Conservation (phyloP, 192 early-diverging fungal species). For the Jimgerdemannia flammicorona region DNA sequence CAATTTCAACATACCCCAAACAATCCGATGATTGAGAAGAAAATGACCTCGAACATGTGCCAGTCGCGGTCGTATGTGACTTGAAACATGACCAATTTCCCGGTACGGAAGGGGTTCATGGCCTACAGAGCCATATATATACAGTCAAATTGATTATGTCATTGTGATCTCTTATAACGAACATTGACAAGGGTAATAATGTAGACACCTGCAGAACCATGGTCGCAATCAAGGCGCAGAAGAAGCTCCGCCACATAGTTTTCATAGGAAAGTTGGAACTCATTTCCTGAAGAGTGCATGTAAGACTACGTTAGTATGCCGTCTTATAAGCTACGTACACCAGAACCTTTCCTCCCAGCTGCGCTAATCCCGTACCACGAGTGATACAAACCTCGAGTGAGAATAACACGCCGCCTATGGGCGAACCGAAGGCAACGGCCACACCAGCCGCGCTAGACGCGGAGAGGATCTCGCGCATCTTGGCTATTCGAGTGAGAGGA, state of each 20-base stretch:
- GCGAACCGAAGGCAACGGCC: conserved; percentile 95
- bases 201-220: conserved; percentile 71
- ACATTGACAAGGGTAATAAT: neutral
- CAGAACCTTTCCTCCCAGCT: no score
- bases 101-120: conserved; percentile 94
- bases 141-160: neutral
- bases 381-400: conserved; percentile 40
- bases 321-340: no score
- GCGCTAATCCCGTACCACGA: neutral
- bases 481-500: conserved; percentile 35
- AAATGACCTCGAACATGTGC: conserved; percentile 89
- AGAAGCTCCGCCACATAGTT: conserved; percentile 96
- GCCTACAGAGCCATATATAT: conserved; percentile 29
- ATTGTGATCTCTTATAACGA: conserved; percentile 21
- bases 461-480: conserved; percentile 78
- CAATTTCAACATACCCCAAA: conserved; percentile 71
- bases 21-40: conserved; percentile 73
- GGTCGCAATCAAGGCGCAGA: conserved; percentile 94
- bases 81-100: conserved; percentile 97
- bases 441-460: conserved; percentile 94
- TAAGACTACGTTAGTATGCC: neutral
- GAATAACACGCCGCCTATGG: conserved; percentile 83
- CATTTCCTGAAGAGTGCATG: conserved; percentile 83
- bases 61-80: conserved; percentile 89
- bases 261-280: conserved; percentile 92